These are phyloP conservation scores for Diaporthe helianthi DNA, from an alignment of 2,329 filamentous ascomycete species.

Conservation along the genomic window DNA sequence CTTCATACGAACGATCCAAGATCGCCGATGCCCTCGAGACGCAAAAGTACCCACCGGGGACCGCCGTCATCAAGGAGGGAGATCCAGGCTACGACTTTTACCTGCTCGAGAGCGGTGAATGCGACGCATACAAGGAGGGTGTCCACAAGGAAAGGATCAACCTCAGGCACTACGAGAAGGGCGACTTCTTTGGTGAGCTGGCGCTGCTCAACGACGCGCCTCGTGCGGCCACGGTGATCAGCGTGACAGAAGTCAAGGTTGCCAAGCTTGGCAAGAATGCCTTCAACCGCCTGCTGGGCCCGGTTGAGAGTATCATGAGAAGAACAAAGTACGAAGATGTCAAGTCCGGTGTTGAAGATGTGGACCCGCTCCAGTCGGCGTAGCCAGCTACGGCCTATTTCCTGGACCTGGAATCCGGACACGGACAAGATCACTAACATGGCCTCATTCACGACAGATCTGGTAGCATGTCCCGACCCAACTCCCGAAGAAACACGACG, in stretches of 20 bases:
- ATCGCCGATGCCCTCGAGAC: conserved; percentile 96
- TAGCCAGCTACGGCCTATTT: conserved; percentile 33
- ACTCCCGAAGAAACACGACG: conserved; percentile 30
- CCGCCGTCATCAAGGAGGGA: conserved; percentile 88
- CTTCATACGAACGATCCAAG: conserved; percentile 93
- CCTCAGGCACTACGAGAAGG: conserved; percentile 85
- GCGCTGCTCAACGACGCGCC: conserved; percentile 93
- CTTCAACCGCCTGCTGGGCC: conserved; percentile 90
- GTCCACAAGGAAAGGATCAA: conserved; percentile 57
- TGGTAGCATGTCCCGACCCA: conserved; percentile 27
- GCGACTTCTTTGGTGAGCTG: conserved; percentile 96
- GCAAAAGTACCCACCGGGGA: conserved; percentile 79
- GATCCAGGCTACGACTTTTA: conserved; percentile 93
- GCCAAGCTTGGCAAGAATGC: conserved; percentile 91
- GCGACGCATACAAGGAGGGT: conserved; percentile 84
- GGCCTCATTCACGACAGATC: conserved; percentile 31
- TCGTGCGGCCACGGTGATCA: conserved; percentile 86
- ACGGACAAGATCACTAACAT: conserved; percentile 31
- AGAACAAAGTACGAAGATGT: conserved; percentile 71
- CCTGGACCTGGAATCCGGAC: conserved; percentile 31
- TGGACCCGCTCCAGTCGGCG: conserved; percentile 66
- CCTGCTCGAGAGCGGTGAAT: conserved; percentile 85
- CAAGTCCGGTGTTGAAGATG: conserved; percentile 68
- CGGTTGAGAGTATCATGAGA: conserved; percentile 93
- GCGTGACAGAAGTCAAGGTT: conserved; percentile 87